A percentile compares a stretch with the other conserved stretches of the same genome.
Conservation (phyloP, 352 stramenopile species). For the Phytophthora ramorum region DNA sequence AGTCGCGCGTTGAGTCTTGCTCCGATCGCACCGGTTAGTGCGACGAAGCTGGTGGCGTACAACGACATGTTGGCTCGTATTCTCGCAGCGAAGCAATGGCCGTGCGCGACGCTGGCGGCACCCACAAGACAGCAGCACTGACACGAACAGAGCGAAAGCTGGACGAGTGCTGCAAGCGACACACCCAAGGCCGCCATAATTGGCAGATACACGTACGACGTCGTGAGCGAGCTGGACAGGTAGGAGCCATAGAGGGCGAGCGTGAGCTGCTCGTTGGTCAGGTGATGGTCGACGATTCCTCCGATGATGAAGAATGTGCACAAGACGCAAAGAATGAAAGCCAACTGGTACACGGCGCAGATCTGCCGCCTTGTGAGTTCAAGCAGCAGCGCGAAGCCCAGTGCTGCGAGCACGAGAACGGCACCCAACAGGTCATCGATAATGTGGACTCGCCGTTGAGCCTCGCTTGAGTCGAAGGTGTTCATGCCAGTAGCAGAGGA, state of each 20-base stretch:
- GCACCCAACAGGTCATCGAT: slow-evolving; percentile 79
- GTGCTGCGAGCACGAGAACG: slow-evolving; percentile 62
- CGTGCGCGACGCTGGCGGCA: slow-evolving; percentile 42
- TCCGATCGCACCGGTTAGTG: slow-evolving; percentile 65
- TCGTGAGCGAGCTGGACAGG: slow-evolving; percentile 50
- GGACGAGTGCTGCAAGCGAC: slow-evolving; percentile 50
- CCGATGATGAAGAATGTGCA: slow-evolving; percentile 71
- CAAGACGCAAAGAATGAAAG: slow-evolving; percentile 62
- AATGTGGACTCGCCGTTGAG: slow-evolving; percentile 62
- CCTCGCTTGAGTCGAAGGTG: slow-evolving; percentile 22
- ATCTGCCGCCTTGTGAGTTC: slow-evolving; percentile 78
- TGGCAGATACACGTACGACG: slow-evolving; percentile 73
- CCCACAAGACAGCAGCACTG: slow-evolving; percentile 71
- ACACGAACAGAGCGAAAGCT: slow-evolving; percentile 66
- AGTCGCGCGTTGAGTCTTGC: slow-evolving; percentile 77
- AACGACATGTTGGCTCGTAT: slow-evolving; percentile 63
- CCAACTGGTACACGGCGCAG: slow-evolving; percentile 74
- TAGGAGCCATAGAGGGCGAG: slow-evolving; percentile 74
- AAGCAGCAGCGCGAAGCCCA: slow-evolving; percentile 54
- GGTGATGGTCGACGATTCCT: slow-evolving; percentile 73
- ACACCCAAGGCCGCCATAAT: slow-evolving; percentile 41
- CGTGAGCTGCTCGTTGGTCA: slow-evolving; percentile 75
- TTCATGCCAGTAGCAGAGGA: slow-evolving; percentile 12
- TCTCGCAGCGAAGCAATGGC: slow-evolving; percentile 54
- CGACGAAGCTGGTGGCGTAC: slow-evolving; percentile 51